These are phyloP conservation scores for Tricholoma flavovirens DNA, from an alignment of 768 basidiomycete species.

Conservation along the genomic window DNA sequence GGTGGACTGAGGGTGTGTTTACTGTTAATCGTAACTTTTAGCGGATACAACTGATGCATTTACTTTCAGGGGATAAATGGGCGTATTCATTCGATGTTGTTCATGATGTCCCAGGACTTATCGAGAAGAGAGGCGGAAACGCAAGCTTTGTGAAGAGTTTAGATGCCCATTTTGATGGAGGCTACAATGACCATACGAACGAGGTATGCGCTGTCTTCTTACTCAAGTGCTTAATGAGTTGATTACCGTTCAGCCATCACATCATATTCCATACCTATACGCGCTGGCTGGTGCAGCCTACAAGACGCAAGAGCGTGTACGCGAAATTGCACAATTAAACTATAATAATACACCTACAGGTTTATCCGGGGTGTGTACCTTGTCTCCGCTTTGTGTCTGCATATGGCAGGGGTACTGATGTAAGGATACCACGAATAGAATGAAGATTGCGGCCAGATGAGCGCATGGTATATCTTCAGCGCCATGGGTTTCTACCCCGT, in stretches of 20 bases:
- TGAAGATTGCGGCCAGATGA: conserved; percentile 90
- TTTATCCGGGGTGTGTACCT: conserved; percentile 55
- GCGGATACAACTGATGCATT: background rate
- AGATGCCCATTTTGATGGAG: conserved; percentile 52
- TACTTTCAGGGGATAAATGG: conserved; percentile 42
- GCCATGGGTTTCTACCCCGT: conserved; percentile 84
- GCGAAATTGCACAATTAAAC: conserved; percentile 55
- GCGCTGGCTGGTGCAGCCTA: conserved; percentile 64
- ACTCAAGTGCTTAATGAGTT: background rate
- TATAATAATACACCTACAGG: conserved; percentile 68
- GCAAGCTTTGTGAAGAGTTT: conserved; percentile 58
- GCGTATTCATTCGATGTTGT: conserved; percentile 77
- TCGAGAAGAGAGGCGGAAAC: conserved; percentile 61
- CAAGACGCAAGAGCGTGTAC: conserved; percentile 66
- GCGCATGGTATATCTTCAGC: conserved; percentile 82
- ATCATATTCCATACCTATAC: conserved; percentile 84
- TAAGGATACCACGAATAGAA: conserved; percentile 53
- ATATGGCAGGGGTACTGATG: background rate
- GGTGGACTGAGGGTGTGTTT: conserved; percentile 72
- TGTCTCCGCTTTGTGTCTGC: too few species aligned
- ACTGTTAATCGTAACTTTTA: background rate
- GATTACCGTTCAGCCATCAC: conserved; percentile 52
- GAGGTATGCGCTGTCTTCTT: conserved; percentile 40
- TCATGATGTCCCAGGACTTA: conserved; percentile 60
- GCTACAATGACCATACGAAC: conserved; percentile 79